Base-by-base conservation (phyloP, 345 rosid genomes). In the Orychophragmus violaceus region DNA sequence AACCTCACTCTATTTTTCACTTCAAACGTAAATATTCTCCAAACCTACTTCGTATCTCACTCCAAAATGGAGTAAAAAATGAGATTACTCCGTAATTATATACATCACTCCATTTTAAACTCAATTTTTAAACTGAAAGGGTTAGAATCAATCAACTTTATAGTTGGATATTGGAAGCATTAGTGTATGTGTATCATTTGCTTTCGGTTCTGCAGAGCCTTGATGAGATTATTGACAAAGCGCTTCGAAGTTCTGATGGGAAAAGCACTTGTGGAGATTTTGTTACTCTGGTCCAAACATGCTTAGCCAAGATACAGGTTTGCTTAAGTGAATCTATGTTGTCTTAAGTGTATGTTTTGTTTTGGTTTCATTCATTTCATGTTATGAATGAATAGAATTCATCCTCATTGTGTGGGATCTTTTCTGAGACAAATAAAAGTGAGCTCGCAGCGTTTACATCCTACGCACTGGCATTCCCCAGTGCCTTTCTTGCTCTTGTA, bases 371-470 rank as follows among this genome's bases (percentile, higher is more conserved):
- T 76, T 64, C 57, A 21, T 29, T 21, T 35, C 28, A 36, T n/a
- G n/a, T 3, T 46, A 30, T 66, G 55, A 70, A 37, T n/a, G 44
- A 37, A 13, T 82, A 90, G 96, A 64, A 85, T 78, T 86, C 90
- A 50, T 77, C 79, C n/a, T 59, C 87, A 21, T 73, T 83, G 8
- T 45, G 64, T 59, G 86, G 84, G 32, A 60, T 57, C 54, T 85
- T 88, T 64, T 86, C 90, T 18, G 93, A 90, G 83, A 94, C 97
- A 50, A 94, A 94, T 77, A 83, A 84, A 77, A 90, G 97, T 19
- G 99, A 94, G 80, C 88, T 94, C 23, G 91, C 99, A 45, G 95
- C 97, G 4, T 94, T 90, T 76, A 84, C 82, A 33, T 88, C 96
- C 28, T 94, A 94, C 59, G 99, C 99, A 17, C 71, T 90, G 80